A percentile compares a stretch with the other conserved stretches of the same genome.
Evolutionary conservation across 306 rosid genomes (phyloP).

Genomic region (Mucuna pruriens): DNA sequence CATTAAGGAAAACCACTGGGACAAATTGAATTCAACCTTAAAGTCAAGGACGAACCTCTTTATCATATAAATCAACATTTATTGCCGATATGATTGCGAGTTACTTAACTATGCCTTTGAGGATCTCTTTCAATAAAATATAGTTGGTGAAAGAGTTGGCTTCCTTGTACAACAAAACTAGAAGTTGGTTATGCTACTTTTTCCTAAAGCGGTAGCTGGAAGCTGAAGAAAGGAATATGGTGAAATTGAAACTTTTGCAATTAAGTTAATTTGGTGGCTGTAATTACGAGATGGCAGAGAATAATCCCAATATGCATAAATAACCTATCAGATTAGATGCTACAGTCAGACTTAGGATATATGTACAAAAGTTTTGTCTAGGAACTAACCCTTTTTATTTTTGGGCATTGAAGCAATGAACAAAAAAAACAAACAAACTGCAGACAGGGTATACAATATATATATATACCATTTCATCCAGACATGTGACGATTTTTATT

Average conservation of each 20-base stretch:
- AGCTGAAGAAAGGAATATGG: conserved; percentile 43
- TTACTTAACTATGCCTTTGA: background rate
- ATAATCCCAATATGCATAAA: background rate
- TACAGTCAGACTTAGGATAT: background rate
- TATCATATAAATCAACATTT: background rate
- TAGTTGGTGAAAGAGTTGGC: conserved; percentile 38
- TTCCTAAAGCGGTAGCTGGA: conserved; percentile 35
- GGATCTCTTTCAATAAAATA: conserved; percentile 7
- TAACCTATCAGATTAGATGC: conserved; percentile 19
- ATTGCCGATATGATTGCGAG: background rate
- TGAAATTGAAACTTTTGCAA: conserved; percentile 33
- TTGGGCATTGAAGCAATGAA: conserved; percentile 33
- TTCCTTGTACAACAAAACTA: conserved; percentile 37
- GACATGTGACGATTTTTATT: background rate
- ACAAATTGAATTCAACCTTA: background rate
- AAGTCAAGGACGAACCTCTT: background rate
- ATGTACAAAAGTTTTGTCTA: conserved; percentile 1
- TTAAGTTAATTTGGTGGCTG: conserved; percentile 11
- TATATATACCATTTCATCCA: background rate
- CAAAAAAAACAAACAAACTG: conserved; percentile 13
- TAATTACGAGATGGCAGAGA: conserved; percentile 24
- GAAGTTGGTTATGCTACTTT: conserved; percentile 34
- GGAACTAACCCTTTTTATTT: background rate
- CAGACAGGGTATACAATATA: background rate
- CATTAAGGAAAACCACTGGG: background rate